phyloP scores from a whole-genome alignment of 2,329 filamentous ascomycete genomes.

The Aspergillus felis region DNA sequence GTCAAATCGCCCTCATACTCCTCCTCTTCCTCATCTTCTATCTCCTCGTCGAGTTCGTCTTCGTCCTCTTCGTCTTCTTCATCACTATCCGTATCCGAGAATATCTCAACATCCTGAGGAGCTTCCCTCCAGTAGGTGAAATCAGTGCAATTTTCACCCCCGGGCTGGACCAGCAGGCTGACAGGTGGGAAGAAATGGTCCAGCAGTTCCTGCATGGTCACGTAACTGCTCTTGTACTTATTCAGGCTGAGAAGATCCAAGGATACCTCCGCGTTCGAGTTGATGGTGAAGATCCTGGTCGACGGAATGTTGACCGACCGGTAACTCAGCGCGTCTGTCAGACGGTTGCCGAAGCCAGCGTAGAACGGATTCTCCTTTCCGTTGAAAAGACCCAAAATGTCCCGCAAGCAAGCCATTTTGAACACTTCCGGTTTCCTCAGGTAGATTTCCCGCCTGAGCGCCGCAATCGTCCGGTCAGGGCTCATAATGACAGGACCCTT shows the following conservation, averaged over 20 bases:
- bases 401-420: slow-evolving; percentile 96
- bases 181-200: slow-evolving; percentile 98
- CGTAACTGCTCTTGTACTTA: slow-evolving; percentile 94
- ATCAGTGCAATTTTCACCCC: slow-evolving; percentile 92
- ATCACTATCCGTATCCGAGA: slow-evolving; percentile 74
- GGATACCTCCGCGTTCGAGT: slow-evolving; percentile 92
- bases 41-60: slow-evolving; percentile 46
- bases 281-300: slow-evolving; percentile 96
- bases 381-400: slow-evolving; percentile 86
- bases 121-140: slow-evolving; percentile 94
- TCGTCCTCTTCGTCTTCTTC: slow-evolving; percentile 49
- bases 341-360: slow-evolving; percentile 91
- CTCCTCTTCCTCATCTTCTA: slow-evolving; percentile 42
- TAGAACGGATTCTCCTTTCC: slow-evolving; percentile 80
- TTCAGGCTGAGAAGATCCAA: slow-evolving; percentile 86
- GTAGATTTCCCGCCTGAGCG: slow-evolving; percentile 86
- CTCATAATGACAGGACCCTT: slow-evolving; percentile 92
- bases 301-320: slow-evolving; percentile 92
- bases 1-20: slow-evolving; percentile 40
- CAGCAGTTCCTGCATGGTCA: slow-evolving; percentile 93
- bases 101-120: slow-evolving; percentile 80
- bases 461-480: slow-evolving; percentile 91
- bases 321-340: slow-evolving; percentile 95
- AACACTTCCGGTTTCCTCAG: slow-evolving; percentile 96
- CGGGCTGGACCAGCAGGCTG: slow-evolving; percentile 77